Evolutionary conservation across 768 basidiomycete species (phyloP).

Genomic region (Dioszegia aurantiaca): DNA sequence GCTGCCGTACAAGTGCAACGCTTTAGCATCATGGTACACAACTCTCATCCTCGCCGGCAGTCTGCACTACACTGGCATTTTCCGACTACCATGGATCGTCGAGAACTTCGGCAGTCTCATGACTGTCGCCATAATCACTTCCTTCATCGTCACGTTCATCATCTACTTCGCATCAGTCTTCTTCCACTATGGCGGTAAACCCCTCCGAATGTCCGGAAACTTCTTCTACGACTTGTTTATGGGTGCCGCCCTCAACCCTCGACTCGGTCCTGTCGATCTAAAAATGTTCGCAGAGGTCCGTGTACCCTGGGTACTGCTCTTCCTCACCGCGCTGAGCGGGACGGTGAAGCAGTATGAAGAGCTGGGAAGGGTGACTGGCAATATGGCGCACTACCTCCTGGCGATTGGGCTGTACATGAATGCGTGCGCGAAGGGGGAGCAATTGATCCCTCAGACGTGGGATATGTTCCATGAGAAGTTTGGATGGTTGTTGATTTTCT

Average conservation of each 20-base stretch:
- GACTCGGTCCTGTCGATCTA: conserved; percentile 83
- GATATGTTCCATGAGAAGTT: conserved; percentile 99
- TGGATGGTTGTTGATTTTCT: conserved; percentile 95
- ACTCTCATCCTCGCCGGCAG: conserved; percentile 71
- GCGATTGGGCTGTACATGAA: conserved; percentile 97
- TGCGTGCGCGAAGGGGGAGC: conserved; percentile 83
- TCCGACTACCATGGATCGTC: conserved; percentile 90
- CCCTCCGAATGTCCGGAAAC: conserved; percentile 91
- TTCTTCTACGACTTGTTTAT: conserved; percentile 94
- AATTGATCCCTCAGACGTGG: conserved; percentile 61
- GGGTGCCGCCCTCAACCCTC: conserved; percentile 91
- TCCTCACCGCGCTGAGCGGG: conserved; percentile 86
- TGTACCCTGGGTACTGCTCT: conserved; percentile 94
- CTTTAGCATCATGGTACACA: conserved; percentile 74
- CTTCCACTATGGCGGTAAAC: conserved; percentile 62
- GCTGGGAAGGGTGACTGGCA: conserved; percentile 87
- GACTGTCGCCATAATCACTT: conserved; percentile 90
- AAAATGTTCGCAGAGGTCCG: conserved; percentile 99
- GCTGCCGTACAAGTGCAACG: conserved; percentile 96
- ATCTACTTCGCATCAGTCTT: conserved; percentile 75
- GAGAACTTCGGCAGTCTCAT: conserved; percentile 95
- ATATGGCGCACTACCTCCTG: conserved; percentile 93
- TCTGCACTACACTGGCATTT: conserved; percentile 75
- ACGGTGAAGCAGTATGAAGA: conserved; percentile 93
- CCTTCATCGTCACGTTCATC: conserved; percentile 74